phyloP scores from a whole-genome alignment of 2,329 filamentous ascomycete species.

The Talaromyces sp. region DNA sequence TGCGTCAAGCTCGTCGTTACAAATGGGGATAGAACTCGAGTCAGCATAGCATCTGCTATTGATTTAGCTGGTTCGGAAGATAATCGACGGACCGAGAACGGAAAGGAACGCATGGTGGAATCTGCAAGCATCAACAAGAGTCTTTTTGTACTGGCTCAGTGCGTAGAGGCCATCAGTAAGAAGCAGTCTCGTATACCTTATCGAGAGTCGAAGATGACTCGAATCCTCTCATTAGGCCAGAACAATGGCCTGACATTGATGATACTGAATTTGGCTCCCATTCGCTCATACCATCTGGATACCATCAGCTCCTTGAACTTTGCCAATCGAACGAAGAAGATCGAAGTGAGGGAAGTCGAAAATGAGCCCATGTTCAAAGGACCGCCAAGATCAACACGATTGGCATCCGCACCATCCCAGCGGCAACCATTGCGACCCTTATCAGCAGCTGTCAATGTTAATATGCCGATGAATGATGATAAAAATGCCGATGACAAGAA shows the following conservation, averaged over 20 bases:
- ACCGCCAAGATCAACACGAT: conserved; percentile 55
- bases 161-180: conserved; percentile 87
- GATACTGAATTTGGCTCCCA: conserved; percentile 89
- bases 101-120: conserved; percentile 86
- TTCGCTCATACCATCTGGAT: conserved; percentile 90
- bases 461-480: conserved; percentile 55
- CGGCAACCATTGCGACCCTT: conserved; percentile 79
- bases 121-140: conserved; percentile 98
- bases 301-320: conserved; percentile 92
- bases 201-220: conserved; percentile 94
- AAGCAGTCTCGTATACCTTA: conserved; percentile 78
- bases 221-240: conserved; percentile 85
- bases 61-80: conserved; percentile 95
- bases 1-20: conserved; percentile 83
- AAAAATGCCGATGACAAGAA: conserved; percentile 54
- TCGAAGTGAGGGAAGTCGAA: conserved; percentile 91
- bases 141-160: conserved; percentile 88
- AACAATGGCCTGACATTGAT: conserved; percentile 95
- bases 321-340: conserved; percentile 91
- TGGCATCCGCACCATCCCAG: conserved; percentile 43
- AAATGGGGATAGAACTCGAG: conserved; percentile 62
- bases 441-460: conserved; percentile 70
- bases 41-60: conserved; percentile 88
- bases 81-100: conserved; percentile 90
- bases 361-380: conserved; percentile 89